Evolutionary conservation across 305 asterid genomes (phyloP).

Genomic region (Fraxinus xanthoxyloides): DNA sequence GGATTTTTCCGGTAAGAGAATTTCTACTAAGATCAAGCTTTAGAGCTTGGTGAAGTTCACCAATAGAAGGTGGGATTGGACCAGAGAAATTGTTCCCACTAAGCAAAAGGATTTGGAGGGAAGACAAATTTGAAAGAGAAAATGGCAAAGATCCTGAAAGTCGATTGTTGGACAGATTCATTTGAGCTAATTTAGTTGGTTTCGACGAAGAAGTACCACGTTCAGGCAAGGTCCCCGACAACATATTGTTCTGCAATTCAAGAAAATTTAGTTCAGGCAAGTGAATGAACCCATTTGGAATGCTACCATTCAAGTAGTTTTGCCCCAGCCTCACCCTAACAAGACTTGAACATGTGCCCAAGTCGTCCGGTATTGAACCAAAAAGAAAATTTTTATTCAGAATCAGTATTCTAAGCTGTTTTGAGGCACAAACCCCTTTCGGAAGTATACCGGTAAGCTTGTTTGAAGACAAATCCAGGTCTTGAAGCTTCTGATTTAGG

Average conservation of each 20-base stretch:
- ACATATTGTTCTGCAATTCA: constrained; percentile 75
- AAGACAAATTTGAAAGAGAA: constrained; percentile 64
- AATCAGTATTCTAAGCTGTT: constrained; percentile 58
- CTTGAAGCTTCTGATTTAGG: constrained; percentile 50
- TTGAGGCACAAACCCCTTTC: constrained; percentile 53
- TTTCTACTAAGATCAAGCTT: constrained; percentile 74
- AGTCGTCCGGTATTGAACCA: constrained; percentile 72
- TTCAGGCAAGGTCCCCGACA: constrained; percentile 72
- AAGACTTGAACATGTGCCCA: constrained; percentile 70
- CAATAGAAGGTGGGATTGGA: constrained; percentile 69
- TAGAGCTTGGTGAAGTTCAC: constrained; percentile 62
- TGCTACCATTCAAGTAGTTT: constrained; percentile 80
- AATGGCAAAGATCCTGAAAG: constrained; percentile 67
- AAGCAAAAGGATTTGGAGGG: constrained; percentile 66
- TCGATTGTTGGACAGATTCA: constrained; percentile 79
- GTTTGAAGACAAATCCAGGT: constrained; percentile 83
- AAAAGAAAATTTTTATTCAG: constrained; percentile 69
- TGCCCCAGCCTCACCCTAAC: constrained; percentile 86
- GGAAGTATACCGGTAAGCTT: constrained; percentile 95
- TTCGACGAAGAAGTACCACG: constrained; percentile 34
- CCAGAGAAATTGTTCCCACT: constrained; percentile 74
- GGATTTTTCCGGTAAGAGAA: constrained; percentile 64
- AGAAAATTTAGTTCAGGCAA: constrained; percentile 74
- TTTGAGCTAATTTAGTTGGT: constrained; percentile 48
- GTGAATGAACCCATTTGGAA: constrained; percentile 74